Evolutionary conservation across 2,329 filamentous ascomycete species (phyloP).

Genomic region (Fusarium protoensiforme): DNA sequence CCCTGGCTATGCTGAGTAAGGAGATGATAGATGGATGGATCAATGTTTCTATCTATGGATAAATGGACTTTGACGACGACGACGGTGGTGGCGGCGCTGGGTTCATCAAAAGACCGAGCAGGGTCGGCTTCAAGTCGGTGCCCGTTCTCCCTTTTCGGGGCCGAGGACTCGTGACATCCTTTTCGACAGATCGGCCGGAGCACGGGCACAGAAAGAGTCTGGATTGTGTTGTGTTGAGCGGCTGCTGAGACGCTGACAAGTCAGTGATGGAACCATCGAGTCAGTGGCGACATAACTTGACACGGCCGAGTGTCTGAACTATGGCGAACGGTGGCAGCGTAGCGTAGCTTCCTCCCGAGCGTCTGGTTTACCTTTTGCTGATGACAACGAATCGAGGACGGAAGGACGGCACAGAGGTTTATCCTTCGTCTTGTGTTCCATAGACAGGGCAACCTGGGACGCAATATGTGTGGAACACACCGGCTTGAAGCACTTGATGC

Average conservation of each 20-base stretch:
- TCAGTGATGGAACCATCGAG: constrained; percentile 2
- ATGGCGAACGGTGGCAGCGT: not conserved
- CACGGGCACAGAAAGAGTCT: not conserved
- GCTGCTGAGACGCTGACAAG: not conserved
- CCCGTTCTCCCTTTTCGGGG: constrained; percentile 9
- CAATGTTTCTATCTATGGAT: constrained; percentile 37
- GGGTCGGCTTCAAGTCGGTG: constrained; percentile 10
- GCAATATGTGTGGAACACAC: constrained; percentile 33
- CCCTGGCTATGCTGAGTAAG: not conserved
- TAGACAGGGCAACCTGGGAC: constrained; percentile 33
- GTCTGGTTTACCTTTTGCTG: not conserved
- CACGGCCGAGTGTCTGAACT: constrained; percentile 20
- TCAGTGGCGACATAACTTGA: constrained; percentile 13
- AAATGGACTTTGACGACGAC: constrained; percentile 2
- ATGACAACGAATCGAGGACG: not conserved
- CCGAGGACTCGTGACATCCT: constrained; percentile 1
- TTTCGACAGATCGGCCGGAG: not conserved
- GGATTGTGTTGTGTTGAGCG: not conserved
- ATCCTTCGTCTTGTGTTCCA: constrained; percentile 11
- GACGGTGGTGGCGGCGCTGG: constrained; percentile 25
- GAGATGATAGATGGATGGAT: not conserved
- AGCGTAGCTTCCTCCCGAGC: not conserved
- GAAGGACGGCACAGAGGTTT: not conserved
- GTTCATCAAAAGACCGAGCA: constrained; percentile 14
- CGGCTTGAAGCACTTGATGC: constrained; percentile 29